phyloP scores from a whole-genome alignment of 1,139 yeast genomes.

The Zygoascus hellenicus region DNA sequence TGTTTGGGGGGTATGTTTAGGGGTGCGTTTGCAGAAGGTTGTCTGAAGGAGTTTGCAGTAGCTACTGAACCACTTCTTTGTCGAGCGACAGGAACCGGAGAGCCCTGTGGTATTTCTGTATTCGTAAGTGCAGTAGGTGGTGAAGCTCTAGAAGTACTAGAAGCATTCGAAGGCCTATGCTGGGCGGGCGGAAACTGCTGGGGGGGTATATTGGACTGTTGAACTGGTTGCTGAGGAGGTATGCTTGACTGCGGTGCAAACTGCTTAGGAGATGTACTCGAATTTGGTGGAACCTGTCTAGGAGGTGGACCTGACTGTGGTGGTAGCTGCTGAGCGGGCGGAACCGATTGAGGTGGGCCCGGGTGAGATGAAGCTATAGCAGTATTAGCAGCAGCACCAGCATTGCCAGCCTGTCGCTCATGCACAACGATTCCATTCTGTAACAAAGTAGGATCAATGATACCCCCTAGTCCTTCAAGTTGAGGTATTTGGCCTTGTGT shows the following conservation, averaged over 20 bases:
- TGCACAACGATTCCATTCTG: neutral
- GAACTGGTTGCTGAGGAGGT: neutral
- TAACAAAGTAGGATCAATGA: slow-evolving; percentile 8
- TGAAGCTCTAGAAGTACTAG: no score
- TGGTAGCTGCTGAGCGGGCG: neutral
- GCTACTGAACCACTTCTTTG: slow-evolving; percentile 3
- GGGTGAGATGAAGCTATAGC: neutral
- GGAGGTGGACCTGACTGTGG: neutral
- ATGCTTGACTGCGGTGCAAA: neutral
- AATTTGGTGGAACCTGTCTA: neutral
- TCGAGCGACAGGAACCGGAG: neutral
- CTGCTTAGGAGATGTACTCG: neutral
- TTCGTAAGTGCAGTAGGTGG: neutral
- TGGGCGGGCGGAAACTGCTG: no score
- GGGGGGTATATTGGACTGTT: neutral
- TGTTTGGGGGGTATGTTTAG: neutral
- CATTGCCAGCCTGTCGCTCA: neutral
- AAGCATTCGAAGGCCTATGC: no score
- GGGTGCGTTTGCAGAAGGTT: neutral
- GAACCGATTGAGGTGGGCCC: neutral
- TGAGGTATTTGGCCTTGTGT: slow-evolving; percentile 64
- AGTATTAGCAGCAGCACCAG: neutral
- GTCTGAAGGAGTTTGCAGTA: neutral
- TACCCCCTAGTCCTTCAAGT: slow-evolving; percentile 39
- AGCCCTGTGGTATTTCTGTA: neutral